Conservation (phyloP, 1,139 yeast genomes). For the Sugiyamaella castrensis region DNA sequence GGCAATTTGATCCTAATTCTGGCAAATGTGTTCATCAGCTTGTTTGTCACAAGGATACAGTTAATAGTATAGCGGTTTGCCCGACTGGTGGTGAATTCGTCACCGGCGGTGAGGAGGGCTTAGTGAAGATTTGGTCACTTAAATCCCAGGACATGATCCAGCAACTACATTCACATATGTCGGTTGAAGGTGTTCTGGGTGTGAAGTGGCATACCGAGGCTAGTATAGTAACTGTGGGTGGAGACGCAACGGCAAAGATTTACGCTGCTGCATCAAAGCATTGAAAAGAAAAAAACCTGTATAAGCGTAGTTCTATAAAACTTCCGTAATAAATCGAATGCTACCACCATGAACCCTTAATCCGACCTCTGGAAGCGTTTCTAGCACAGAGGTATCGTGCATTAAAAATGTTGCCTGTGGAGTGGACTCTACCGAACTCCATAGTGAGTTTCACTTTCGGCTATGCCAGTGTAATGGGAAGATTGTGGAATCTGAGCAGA, state of each 20-base stretch:
- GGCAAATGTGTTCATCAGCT: slow-evolving; percentile 18
- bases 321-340: too few relatives aligned
- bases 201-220: slow-evolving; percentile 17
- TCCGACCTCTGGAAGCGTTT: neutral
- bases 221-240: slow-evolving; percentile 19
- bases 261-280: slow-evolving; percentile 5
- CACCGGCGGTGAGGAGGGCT: slow-evolving; percentile 33
- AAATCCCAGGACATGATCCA: slow-evolving; percentile 6
- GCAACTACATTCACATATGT: slow-evolving; percentile 10
- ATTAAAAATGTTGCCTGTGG: too few relatives aligned
- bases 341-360: neutral
- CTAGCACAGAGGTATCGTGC: neutral
- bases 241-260: slow-evolving; percentile 13
- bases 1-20: slow-evolving; percentile 19
- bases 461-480: too few relatives aligned
- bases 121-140: slow-evolving; percentile 31
- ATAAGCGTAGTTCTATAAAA: neutral
- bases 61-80: slow-evolving; percentile 25
- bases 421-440: too few relatives aligned
- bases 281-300: neutral
- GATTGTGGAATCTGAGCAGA: too few relatives aligned
- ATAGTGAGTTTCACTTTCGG: too few relatives aligned
- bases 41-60: slow-evolving; percentile 30
- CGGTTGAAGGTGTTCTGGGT: slow-evolving; percentile 15
- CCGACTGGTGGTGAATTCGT: slow-evolving; percentile 24